phyloP scores from a whole-genome alignment of 2,329 filamentous ascomycete genomes.

The Cryphonectria japonica region DNA sequence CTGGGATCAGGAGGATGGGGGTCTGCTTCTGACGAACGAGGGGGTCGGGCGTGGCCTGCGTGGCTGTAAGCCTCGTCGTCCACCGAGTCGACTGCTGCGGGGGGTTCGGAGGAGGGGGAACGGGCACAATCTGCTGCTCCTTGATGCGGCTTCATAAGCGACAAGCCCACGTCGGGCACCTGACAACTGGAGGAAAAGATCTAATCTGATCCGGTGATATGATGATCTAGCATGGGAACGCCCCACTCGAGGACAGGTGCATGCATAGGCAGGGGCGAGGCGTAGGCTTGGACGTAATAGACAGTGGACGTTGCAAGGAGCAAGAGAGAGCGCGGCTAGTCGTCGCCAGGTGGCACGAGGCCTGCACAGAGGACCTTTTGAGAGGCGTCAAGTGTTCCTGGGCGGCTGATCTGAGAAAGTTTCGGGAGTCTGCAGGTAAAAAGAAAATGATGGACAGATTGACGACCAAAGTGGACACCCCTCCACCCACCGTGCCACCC shows the following conservation, averaged over 20 bases:
- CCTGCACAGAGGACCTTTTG: not conserved
- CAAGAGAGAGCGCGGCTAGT: slow-evolving; percentile 2
- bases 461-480: not conserved
- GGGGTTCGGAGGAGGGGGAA: not conserved
- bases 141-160: slow-evolving; percentile 23
- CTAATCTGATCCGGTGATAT: slow-evolving; percentile 30
- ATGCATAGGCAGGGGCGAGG: slow-evolving; percentile 17
- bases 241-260: slow-evolving; percentile 16
- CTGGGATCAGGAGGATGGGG: slow-evolving; percentile 14
- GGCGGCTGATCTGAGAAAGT: not conserved
- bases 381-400: not conserved
- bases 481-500: not conserved
- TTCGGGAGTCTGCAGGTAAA: slow-evolving; percentile 20
- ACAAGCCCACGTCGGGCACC: slow-evolving; percentile 6
- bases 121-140: not conserved
- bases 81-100: not conserved
- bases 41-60: not conserved
- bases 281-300: not conserved
- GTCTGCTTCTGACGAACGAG: slow-evolving; percentile 2
- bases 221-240: slow-evolving; percentile 9
- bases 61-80: slow-evolving; percentile 9
- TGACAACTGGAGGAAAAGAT: slow-evolving; percentile 6
- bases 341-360: not conserved
- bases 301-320: not conserved
- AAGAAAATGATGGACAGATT: slow-evolving; percentile 4